phyloP scores from a whole-genome alignment of 1,139 yeast species.

The Candida tropicalis region DNA sequence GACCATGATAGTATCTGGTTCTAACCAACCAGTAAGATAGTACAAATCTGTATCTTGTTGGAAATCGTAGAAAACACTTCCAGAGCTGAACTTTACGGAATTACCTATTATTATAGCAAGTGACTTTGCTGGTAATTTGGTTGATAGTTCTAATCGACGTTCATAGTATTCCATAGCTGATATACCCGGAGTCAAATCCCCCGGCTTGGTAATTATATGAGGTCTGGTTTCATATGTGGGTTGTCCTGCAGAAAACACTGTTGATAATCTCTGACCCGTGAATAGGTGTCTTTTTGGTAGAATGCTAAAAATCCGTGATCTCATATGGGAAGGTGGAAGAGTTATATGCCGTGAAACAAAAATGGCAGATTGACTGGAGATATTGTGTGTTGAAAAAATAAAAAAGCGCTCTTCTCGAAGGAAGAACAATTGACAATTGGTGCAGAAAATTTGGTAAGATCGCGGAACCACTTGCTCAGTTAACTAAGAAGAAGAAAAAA shows the following conservation, averaged over 20 bases:
- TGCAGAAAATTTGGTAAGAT: no score
- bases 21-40: conserved; percentile 91
- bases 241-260: conserved; percentile 65
- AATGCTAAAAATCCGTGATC: background rate
- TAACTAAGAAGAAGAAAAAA: background rate
- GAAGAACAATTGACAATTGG: no score
- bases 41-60: conserved; percentile 89
- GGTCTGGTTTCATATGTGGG: conserved; percentile 88
- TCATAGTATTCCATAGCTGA: conserved; percentile 78
- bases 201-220: conserved; percentile 63
- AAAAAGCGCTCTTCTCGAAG: no score
- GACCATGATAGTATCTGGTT: conserved; percentile 80
- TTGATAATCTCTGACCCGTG: conserved; percentile 20
- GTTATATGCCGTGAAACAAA: background rate
- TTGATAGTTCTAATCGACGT: conserved; percentile 63
- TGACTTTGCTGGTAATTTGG: conserved; percentile 61
- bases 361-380: background rate
- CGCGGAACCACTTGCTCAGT: no score
- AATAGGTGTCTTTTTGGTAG: conserved; percentile 10
- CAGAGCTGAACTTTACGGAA: conserved; percentile 75
- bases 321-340: background rate
- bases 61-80: conserved; percentile 87
- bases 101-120: conserved; percentile 77
- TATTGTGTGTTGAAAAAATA: background rate
- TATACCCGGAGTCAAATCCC: conserved; percentile 88